A percentile compares a stretch with the other conserved stretches of the same genome.
phyloP scores from a whole-genome alignment of 1,284 basidiomycete genomes.

The Naganishia sp. region DNA sequence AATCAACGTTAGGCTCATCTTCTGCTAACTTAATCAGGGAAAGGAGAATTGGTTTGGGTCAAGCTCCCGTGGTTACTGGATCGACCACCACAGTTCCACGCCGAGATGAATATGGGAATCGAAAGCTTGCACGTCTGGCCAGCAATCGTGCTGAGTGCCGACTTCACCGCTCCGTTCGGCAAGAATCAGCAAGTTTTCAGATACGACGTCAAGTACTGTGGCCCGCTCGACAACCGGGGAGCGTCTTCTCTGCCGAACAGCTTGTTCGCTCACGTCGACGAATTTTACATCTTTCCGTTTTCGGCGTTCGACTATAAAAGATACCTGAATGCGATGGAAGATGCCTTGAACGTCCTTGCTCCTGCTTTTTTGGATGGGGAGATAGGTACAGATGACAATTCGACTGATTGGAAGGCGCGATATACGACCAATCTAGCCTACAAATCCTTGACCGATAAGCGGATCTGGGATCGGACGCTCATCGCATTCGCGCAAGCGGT shows the following conservation, averaged over 20 bases:
- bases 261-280: constrained; percentile 22
- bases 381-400: constrained; percentile 6
- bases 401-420: constrained; percentile 19
- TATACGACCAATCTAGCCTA: constrained; percentile 17
- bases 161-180: constrained; percentile 6
- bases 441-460: constrained; percentile 11
- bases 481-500: constrained; percentile 26
- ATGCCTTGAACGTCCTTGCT: constrained; percentile 21
- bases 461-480: constrained; percentile 16
- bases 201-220: constrained; percentile 24
- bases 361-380: constrained; percentile 23
- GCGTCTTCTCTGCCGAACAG: constrained; percentile 8
- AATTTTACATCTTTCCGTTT: constrained; percentile 24
- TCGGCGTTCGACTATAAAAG: constrained; percentile 14
- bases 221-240: constrained; percentile 23
- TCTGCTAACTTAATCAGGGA: not conserved
- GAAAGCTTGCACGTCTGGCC: constrained; percentile 20
- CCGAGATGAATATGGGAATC: constrained; percentile 19
- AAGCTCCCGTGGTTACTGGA: constrained; percentile 8
- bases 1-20: not conserved
- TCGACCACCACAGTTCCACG: constrained; percentile 10
- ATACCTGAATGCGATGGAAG: constrained; percentile 19
- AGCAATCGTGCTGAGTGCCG: constrained; percentile 17
- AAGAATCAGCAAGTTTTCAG: constrained; percentile 6
- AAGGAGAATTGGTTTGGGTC: constrained; percentile 24